Percentiles rank a stretch among this genome's conserved stretches.
phyloP scores from a whole-genome alignment of 1,284 basidiomycete genomes.

The Pisolithus thermaeus region DNA sequence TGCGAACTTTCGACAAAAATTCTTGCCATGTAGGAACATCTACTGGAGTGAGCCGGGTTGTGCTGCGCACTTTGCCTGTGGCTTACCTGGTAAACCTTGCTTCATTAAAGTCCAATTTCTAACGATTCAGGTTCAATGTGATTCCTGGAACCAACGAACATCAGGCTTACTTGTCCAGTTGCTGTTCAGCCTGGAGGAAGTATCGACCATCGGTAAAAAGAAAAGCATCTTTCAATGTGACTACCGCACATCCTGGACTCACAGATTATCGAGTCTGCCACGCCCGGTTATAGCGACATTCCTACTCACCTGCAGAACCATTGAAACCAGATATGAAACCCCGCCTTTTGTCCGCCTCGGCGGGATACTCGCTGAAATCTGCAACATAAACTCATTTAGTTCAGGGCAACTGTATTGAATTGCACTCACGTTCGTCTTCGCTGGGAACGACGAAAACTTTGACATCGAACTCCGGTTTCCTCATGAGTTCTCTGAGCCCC shows the following conservation, averaged over 20 bases:
- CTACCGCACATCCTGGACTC: conserved; percentile 66
- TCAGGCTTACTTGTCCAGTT: conserved; percentile 68
- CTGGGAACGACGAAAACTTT: conserved; percentile 77
- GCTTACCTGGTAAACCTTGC: conserved; percentile 68
- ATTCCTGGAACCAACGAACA: not conserved
- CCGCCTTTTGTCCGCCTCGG: conserved; percentile 77
- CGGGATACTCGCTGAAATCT: conserved; percentile 91
- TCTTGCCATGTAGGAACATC: conserved; percentile 91
- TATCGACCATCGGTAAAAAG: conserved; percentile 94
- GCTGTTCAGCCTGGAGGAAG: conserved; percentile 86
- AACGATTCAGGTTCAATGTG: not conserved
- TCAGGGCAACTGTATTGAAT: not conserved
- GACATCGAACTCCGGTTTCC: conserved; percentile 47
- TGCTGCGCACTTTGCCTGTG: not conserved
- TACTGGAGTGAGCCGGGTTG: conserved; percentile 19
- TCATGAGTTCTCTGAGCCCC: conserved; percentile 64
- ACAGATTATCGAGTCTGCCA: not conserved
- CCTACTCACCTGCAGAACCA: conserved; percentile 76
- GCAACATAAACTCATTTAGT: not conserved
- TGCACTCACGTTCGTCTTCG: conserved; percentile 78
- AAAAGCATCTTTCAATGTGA: conserved; percentile 68
- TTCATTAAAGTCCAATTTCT: conserved; percentile 95
- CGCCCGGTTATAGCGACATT: not conserved
- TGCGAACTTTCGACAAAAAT: conserved; percentile 67
- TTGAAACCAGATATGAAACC: conserved; percentile 90